Percentiles rank a stretch among this genome's conserved stretches.
Conservation (phyloP, 2,329 filamentous ascomycete species). For the Apiospora marii region DNA sequence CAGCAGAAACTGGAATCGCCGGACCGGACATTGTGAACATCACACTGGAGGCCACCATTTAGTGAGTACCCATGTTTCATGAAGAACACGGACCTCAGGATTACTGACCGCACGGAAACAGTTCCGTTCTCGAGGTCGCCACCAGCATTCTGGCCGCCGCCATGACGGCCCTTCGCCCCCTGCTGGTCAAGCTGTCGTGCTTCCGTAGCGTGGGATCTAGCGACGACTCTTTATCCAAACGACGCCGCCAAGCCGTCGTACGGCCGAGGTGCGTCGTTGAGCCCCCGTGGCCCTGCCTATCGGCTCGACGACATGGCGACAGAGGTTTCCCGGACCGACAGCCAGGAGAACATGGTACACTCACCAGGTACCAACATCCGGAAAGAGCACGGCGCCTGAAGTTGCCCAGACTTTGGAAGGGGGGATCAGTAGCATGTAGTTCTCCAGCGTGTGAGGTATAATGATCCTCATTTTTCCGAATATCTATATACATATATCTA, state of each 20-base stretch:
- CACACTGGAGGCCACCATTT: not conserved
- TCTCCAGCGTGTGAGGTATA: too few relatives aligned
- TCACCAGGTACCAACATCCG: not conserved
- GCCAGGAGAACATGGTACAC: not conserved
- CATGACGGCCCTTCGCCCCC: not conserved
- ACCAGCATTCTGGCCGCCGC: constrained; percentile 8
- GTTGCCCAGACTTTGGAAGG: not conserved
- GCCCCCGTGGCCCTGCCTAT: not conserved
- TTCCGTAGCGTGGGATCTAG: not conserved
- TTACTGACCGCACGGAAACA: not conserved
- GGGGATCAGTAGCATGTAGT: too few relatives aligned
- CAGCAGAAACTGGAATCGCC: not conserved
- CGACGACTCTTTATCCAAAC: not conserved
- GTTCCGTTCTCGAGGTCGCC: constrained; percentile 5
- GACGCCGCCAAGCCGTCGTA: not conserved
- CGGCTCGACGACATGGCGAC: not conserved
- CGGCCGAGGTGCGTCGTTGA: not conserved
- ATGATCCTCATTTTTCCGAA: too few relatives aligned
- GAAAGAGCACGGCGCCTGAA: not conserved
- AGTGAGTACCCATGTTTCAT: not conserved
- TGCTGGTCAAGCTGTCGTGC: constrained; percentile 6
- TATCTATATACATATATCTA: too few relatives aligned
- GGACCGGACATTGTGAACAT: not conserved
- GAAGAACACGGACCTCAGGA: not conserved
- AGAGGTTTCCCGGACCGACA: not conserved